A percentile compares a stretch with the other conserved stretches of the same genome.
These are phyloP conservation scores for Starmerella cellae DNA, from an alignment of 805 yeast genomes.

Conservation along the genomic window DNA sequence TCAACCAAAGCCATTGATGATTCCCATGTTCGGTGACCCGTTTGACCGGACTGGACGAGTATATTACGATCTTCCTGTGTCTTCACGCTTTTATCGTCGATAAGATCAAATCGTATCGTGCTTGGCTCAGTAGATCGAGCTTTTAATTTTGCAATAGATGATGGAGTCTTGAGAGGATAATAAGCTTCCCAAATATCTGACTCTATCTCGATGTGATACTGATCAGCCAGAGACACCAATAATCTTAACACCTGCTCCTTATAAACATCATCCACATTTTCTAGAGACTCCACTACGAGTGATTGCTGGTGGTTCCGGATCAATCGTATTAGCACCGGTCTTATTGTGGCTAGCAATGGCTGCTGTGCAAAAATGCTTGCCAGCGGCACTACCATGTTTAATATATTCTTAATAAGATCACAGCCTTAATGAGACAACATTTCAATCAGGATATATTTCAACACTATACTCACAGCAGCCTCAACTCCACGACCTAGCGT, in stretches of 20 bases:
- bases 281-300: slow-evolving; percentile 1
- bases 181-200: slow-evolving; percentile 16
- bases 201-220: slow-evolving; percentile 1
- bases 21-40: slow-evolving; percentile 20
- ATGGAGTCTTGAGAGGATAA: slow-evolving; percentile 10
- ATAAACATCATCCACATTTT: slow-evolving; percentile 2
- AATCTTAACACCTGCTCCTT: slow-evolving; percentile 5
- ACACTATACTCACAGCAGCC: no score
- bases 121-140: not conserved
- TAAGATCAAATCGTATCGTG: slow-evolving; percentile 6
- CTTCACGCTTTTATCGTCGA: not conserved
- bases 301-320: slow-evolving; percentile 1
- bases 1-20: slow-evolving; percentile 16
- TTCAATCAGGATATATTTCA: no score
- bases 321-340: slow-evolving; percentile 1
- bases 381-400: slow-evolving; percentile 9
- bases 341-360: slow-evolving; percentile 9
- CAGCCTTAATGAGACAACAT: no score
- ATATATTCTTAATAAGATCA: no score
- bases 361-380: slow-evolving; percentile 10
- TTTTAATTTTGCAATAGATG: not conserved
- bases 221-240: slow-evolving; percentile 5
- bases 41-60: slow-evolving; percentile 12
- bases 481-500: no score
- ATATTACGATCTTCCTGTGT: slow-evolving; percentile 11